Evolutionary conservation across 2,329 filamentous ascomycete genomes (phyloP), one percentile per base, ranked within the genome.

Genomic region (Claviceps monticola): DNA sequence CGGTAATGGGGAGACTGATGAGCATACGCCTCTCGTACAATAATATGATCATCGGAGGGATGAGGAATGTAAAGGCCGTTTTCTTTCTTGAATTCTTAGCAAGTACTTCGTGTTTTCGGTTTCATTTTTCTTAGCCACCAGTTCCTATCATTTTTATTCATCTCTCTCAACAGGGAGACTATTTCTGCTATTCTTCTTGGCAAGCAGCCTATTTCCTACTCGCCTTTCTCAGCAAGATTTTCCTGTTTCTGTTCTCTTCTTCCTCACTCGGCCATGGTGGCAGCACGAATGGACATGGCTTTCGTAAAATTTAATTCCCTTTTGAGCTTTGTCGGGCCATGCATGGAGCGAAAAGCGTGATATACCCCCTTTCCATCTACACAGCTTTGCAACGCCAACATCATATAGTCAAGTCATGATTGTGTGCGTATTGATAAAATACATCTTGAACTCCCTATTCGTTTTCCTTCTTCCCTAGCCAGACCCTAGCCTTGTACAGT

Each of bases 1-100:
- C n/a, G 37, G 37, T 3, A 16, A 21, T 13, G 39, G 44, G 2
- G 29, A 47, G 19, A 14, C 42, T 23, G 55, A 64, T 23, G 68
- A 70, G 52, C 60, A 64, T 53, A 67, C 66, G 8, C 68, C 67
- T 1, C 54, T 70, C 36, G 52, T 70, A 26, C 58, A 46, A 37
- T 64, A 17, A 39, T 34, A 34, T 11, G 29, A 34, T 34, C 29
- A 11, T 4, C 29, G 29, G 9, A 11, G 9, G 3, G 29, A 11
- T 4, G 21, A 11, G 36, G 6, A 26, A 60, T 36, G 48, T 17
- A 17, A 4, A 43, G 16, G 17, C 11, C n/a, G 21, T n/a, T 42
- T 42, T 3, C 2, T 21, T 42, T 42, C 13, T 42, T 21, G 2
- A 11, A 4, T 42, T 42, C 19, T 42, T 42, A 17, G 16, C 39